phyloP scores from a whole-genome alignment of 2,329 filamentous ascomycete genomes.

The Pyricularia sp. region DNA sequence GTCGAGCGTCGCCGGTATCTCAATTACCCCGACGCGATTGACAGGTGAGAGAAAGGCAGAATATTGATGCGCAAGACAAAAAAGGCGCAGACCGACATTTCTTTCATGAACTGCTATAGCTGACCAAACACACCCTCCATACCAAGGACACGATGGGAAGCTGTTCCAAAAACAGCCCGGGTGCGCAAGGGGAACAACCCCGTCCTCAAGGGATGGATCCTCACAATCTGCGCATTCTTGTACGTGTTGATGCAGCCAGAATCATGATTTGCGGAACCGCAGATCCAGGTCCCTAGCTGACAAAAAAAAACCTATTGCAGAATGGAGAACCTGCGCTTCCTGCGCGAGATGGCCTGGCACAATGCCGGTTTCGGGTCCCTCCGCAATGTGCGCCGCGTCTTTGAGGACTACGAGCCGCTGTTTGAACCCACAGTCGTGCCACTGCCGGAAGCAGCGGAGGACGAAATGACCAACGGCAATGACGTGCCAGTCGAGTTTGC shows the following conservation, averaged over 20 bases:
- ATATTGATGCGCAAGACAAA: no score
- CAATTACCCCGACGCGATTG: conserved; percentile 26
- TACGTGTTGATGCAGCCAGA: conserved; percentile 23
- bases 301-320: conserved; percentile 25
- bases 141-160: conserved; percentile 14
- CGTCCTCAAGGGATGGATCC: conserved; percentile 42
- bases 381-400: conserved; percentile 37
- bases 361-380: conserved; percentile 55
- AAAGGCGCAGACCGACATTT: background rate
- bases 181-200: conserved; percentile 37
- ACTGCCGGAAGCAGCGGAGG: conserved; percentile 29
- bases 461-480: conserved; percentile 5
- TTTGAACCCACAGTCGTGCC: conserved; percentile 38
- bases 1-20: conserved; percentile 15
- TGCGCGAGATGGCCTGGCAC: conserved; percentile 49
- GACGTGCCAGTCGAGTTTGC: conserved; percentile 19
- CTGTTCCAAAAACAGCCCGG: conserved; percentile 34
- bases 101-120: background rate
- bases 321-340: conserved; percentile 42
- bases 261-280: background rate
- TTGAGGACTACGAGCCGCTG: conserved; percentile 40
- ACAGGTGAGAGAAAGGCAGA: conserved; percentile 18
- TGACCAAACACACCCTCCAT: background rate
- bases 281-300: conserved; percentile 4
- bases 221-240: conserved; percentile 46